These are phyloP conservation scores for Triadica sebifera DNA, from an alignment of 345 rosid species.

Conservation along the genomic window DNA sequence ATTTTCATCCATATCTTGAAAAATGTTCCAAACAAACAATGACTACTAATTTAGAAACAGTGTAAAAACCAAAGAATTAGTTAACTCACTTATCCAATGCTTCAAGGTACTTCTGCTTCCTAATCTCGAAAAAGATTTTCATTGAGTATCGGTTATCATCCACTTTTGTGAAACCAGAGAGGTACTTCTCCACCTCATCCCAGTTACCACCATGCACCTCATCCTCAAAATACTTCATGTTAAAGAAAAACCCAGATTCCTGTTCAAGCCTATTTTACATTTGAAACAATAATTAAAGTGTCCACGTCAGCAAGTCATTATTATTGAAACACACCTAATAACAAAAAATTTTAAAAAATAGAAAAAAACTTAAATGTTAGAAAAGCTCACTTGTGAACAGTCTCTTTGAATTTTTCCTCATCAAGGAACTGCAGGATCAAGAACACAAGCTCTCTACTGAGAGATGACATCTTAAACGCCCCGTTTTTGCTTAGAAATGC, in stretches of 20 bases:
- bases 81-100: conserved; percentile 86
- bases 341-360: neutral
- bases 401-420: conserved; percentile 98
- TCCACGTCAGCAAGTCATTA: conserved; percentile 13
- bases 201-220: conserved; percentile 95
- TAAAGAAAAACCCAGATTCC: conserved; percentile 99
- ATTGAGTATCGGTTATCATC: conserved; percentile 96
- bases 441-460: conserved; percentile 99
- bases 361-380: neutral
- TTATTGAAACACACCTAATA: conserved; percentile 6
- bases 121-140: conserved; percentile 98
- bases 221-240: conserved; percentile 97
- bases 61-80: neutral
- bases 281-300: conserved; percentile 27
- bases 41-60: neutral
- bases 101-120: conserved; percentile 99
- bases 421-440: conserved; percentile 97
- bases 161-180: conserved; percentile 96
- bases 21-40: neutral
- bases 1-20: conserved; percentile 10
- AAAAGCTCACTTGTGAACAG: conserved; percentile 81
- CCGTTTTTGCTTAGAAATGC: conserved; percentile 37
- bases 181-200: conserved; percentile 98
- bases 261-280: conserved; percentile 75
- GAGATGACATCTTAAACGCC: conserved; percentile 73